A percentile compares a stretch with the other conserved stretches of the same genome.
Evolutionary conservation across 352 stramenopile species (phyloP).

Genomic region (Globisporangium nunn): DNA sequence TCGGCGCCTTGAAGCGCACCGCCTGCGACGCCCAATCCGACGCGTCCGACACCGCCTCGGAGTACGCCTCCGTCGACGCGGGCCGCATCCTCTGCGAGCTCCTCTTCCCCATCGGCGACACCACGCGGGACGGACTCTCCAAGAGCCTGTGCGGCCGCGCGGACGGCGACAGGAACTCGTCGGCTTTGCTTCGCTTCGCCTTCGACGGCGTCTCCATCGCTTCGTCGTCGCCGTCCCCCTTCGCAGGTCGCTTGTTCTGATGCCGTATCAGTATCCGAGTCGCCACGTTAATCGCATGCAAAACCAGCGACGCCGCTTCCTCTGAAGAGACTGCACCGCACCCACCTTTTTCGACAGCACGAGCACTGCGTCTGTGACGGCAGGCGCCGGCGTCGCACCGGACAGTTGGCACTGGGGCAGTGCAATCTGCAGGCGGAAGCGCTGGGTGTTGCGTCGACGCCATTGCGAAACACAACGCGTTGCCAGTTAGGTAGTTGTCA

Average conservation of each 20-base stretch:
- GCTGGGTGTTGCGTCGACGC: slow-evolving; percentile 14
- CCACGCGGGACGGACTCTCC: background rate
- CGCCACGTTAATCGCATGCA: background rate
- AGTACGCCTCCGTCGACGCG: slow-evolving; percentile 20
- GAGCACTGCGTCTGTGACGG: slow-evolving; percentile 41
- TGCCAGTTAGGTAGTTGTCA: background rate
- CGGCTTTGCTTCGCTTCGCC: slow-evolving; percentile 40
- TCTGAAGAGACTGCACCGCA: background rate
- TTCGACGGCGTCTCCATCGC: slow-evolving; percentile 20
- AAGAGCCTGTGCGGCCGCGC: background rate
- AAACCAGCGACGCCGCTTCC: background rate
- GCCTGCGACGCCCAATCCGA: slow-evolving; percentile 21
- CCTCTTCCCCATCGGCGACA: slow-evolving; percentile 7
- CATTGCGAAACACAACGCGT: background rate
- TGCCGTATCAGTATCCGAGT: background rate
- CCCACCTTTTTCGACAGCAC: slow-evolving; percentile 65
- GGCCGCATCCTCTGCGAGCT: slow-evolving; percentile 4
- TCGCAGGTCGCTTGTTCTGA: slow-evolving; percentile 63
- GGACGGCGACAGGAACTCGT: slow-evolving; percentile 4
- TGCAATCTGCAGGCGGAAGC: slow-evolving; percentile 52
- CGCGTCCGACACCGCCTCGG: slow-evolving; percentile 15
- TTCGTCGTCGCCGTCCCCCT: slow-evolving; percentile 32
- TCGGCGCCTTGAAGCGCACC: slow-evolving; percentile 45
- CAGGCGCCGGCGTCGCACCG: slow-evolving; percentile 16
- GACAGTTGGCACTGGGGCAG: slow-evolving; percentile 29